A percentile compares a stretch with the other conserved stretches of the same genome.
phyloP scores from a whole-genome alignment of 192 early-diverging fungal species.

The Thamnidium elegans region DNA sequence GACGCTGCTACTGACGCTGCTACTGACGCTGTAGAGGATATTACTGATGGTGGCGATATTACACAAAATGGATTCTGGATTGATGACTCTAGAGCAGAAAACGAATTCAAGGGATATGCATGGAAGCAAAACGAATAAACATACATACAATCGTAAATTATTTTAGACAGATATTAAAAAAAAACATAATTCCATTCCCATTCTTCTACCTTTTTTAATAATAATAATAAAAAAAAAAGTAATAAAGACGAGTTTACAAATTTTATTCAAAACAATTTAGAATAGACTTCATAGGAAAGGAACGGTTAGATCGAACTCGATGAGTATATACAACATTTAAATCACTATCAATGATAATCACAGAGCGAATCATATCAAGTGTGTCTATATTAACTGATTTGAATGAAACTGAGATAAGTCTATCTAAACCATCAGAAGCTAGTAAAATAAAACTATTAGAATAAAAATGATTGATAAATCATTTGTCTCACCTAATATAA shows the following conservation, averaged over 20 bases:
- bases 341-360: slow-evolving; percentile 3
- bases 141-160: no score
- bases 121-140: background rate
- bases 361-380: background rate
- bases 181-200: no score
- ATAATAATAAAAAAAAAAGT: no score
- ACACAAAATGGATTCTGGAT: background rate
- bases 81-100: background rate
- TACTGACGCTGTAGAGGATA: background rate
- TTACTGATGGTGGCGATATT: background rate
- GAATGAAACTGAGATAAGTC: background rate
- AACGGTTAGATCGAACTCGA: background rate
- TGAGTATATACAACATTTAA: background rate
- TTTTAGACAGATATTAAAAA: no score
- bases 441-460: background rate
- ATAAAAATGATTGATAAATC: background rate
- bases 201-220: no score
- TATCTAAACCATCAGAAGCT: background rate
- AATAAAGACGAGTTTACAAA: no score
- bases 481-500: background rate
- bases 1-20: background rate
- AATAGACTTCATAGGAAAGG: slow-evolving; percentile 3
- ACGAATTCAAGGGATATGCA: background rate
- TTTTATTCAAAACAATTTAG: background rate
- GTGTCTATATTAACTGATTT: background rate